These are phyloP conservation scores for Sphagnum fallax DNA, from an alignment of 228 moss, liverwort and hornwort species.

Conservation along the genomic window DNA sequence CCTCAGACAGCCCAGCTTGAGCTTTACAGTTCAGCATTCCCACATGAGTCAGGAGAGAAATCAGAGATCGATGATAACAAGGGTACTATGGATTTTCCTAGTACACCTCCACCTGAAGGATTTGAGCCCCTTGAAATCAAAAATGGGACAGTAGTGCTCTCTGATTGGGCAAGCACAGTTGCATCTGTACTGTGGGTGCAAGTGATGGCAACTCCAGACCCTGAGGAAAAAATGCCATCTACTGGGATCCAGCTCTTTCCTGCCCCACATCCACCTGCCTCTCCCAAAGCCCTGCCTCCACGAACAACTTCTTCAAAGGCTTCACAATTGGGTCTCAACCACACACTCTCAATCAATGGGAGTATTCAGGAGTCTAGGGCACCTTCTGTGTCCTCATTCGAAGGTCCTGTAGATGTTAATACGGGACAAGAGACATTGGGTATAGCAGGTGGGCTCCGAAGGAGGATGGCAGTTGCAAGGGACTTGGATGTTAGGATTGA, in stretches of 20 bases:
- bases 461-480: constrained; percentile 53
- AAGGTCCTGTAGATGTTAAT: constrained; percentile 29
- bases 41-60: constrained; percentile 1
- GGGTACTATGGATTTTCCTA: neutral
- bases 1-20: constrained; percentile 68
- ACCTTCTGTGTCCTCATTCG: constrained; percentile 29
- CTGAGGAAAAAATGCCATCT: constrained; percentile 23
- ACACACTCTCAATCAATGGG: constrained; percentile 18
- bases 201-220: constrained; percentile 55
- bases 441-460: constrained; percentile 31
- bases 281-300: constrained; percentile 27
- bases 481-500: constrained; percentile 77
- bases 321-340: constrained; percentile 20
- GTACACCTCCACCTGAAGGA: constrained; percentile 8
- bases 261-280: constrained; percentile 42
- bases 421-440: constrained; percentile 29
- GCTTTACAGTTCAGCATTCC: constrained; percentile 6
- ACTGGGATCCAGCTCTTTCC: constrained; percentile 26
- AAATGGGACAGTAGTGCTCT: constrained; percentile 63
- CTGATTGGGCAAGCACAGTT: constrained; percentile 66
- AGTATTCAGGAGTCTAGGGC: constrained; percentile 28
- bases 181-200: constrained; percentile 75
- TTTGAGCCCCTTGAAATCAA: constrained; percentile 49
- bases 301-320: constrained; percentile 4
- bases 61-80: constrained; percentile 1